Base-by-base conservation (phyloP, 2,329 filamentous ascomycete species). In the Biscogniauxia sp. region DNA sequence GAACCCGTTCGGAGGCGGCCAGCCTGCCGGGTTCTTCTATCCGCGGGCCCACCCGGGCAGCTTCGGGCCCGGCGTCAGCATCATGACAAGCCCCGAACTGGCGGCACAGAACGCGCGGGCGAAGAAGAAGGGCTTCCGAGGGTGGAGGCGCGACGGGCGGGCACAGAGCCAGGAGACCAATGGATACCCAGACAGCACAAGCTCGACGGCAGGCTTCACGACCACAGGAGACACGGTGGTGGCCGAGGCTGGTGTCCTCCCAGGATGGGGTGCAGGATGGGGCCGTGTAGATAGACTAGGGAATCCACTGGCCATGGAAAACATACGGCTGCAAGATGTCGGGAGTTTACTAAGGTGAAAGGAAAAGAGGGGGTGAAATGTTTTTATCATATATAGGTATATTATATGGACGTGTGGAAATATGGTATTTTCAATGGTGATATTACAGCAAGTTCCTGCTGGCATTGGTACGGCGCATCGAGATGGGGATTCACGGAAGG, bases 21-120 rank as follows among this genome's bases (percentile, higher is more conserved):
- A 77, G 53, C 80, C 82, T 0, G 82, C 82, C 1, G 82, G 82
- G 0, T 84, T 84, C 63, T 71, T 74, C 37, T 82, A 82, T 55
- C 77, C 79, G 1, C 76, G 77, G 11, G 57, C 66, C 6, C 45
- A 45, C 6, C 59, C 62, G 28, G 66, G 65, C 7, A 64, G 63
- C 0, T 71, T 73, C 52, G 64, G 64, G 11, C 67, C 69, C 13
- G 68, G 65, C 26, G 70, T 72, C 7, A 78, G 77, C 11, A 80
- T 79, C 64, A 80, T 79, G 77, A 76, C 76, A 0, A 78, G 75
- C 3, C 78, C 79, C 0, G 76, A 80, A 53, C 58, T 77, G 6
- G 69, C 68, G 13, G 70, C 64, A 52, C 73, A 65, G 56, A 64
- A 61, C n/a, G 61, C 61, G 13, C 60, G 57, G 20, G 59, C 57